phyloP scores from a whole-genome alignment of 179 eudicot species.

The Vitellaria paradoxa region DNA sequence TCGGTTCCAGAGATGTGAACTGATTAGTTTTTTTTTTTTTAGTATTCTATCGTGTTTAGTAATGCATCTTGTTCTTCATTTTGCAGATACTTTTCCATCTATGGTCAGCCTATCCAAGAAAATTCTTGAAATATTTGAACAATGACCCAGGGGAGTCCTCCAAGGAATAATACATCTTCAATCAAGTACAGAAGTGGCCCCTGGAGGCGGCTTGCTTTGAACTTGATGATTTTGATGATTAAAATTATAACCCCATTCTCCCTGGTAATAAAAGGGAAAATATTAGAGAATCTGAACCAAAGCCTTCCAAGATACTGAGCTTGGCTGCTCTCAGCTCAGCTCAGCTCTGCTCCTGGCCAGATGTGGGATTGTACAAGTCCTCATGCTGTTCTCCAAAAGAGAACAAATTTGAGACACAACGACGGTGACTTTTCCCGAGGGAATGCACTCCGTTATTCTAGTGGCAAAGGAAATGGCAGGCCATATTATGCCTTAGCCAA shows the following conservation, averaged over 20 bases:
- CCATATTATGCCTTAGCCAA: slow-evolving; percentile 20
- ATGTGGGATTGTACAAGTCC: slow-evolving; percentile 67
- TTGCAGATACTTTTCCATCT: slow-evolving; percentile 30
- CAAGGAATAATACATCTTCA: slow-evolving; percentile 43
- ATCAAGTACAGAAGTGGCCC: slow-evolving; percentile 44
- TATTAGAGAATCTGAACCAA: slow-evolving; percentile 24
- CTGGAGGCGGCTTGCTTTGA: slow-evolving; percentile 48
- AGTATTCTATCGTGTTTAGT: not conserved
- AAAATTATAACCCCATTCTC: slow-evolving; percentile 27
- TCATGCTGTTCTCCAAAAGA: slow-evolving; percentile 48
- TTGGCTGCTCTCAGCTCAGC: slow-evolving; percentile 38
- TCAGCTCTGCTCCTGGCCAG: slow-evolving; percentile 61
- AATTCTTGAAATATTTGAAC: slow-evolving; percentile 7
- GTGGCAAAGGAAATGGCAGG: slow-evolving; percentile 22
- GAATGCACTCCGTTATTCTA: slow-evolving; percentile 24
- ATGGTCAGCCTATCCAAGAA: slow-evolving; percentile 13
- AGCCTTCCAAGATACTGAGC: slow-evolving; percentile 48
- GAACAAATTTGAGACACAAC: slow-evolving; percentile 24
- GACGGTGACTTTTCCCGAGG: slow-evolving; percentile 22
- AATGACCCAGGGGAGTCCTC: slow-evolving; percentile 52
- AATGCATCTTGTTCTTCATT: not conserved
- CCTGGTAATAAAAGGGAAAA: slow-evolving; percentile 24
- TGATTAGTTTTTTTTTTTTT: not conserved
- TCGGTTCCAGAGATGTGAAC: not conserved
- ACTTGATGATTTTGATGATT: slow-evolving; percentile 34